Base-by-base conservation (phyloP, 352 stramenopile species). In the Globisporangium uncinulatum region DNA sequence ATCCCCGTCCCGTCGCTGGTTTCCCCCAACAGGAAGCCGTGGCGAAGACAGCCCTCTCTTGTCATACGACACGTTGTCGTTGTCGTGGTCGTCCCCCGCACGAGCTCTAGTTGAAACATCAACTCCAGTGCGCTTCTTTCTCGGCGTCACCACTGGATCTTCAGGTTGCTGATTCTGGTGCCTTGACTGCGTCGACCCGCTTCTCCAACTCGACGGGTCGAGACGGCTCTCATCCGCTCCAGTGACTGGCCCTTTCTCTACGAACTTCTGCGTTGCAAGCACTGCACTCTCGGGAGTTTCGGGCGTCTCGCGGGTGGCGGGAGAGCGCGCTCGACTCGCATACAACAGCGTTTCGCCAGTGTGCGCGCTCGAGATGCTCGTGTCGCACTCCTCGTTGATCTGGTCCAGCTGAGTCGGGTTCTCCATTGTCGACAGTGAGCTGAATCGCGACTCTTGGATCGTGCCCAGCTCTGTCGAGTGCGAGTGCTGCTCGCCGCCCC, bases 351-450 rank as follows among this genome's bases (percentile, higher is more conserved):
- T 62, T 48, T 62, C 56, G 45, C 56, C 48, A 1, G 56, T 62
- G 48, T 55, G 56, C 2, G 39, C 56, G n/a, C 56, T 62, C n/a
- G 56, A 62, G 36, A 62, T n/a, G 37, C 56, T 62, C 39, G 29
- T 51, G 21, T 62, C 56, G 32, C 48, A 51, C 19, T 62, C 56
- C 24, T 62, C 56, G 2, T 44, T 62, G 56, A 62, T 56, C 19
- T 49, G 52, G 39, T 56, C 43, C 17, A 62, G 56, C 56, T 54
- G 48, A 14, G 41, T 62, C 20, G 24, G n/a, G 6, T 47, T 54
- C 6, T 61, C 55, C 10, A 54, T 29, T 10, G 48, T 37, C 39
- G 56, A 62, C 13, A 56, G 44, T 0, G 56, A 54, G 46, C 56
- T 62, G 32, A 56, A 51, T 32, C 48, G 56, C 42, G 39, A 51